Base-by-base conservation (phyloP, 495 filamentous ascomycete species). In the Talaromyces ruber region DNA sequence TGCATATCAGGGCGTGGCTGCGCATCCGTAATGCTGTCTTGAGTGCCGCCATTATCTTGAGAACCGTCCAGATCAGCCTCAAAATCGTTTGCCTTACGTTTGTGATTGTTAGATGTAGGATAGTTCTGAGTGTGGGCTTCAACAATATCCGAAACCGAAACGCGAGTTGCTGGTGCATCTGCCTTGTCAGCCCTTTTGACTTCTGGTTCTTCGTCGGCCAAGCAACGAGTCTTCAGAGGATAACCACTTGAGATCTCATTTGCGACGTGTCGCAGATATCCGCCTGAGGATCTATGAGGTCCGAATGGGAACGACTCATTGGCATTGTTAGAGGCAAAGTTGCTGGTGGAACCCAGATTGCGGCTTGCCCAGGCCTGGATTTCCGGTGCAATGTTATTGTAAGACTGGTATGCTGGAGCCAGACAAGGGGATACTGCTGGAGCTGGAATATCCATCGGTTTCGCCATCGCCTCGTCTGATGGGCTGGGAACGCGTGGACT, bases 11-110 rank as follows among this genome's bases (percentile, higher is more conserved):
- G 60, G 7, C 69, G 63, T 14, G 69, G 70, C 50, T 71, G 70
- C 4, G 71, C 63, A 63, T 73, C 68, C 29, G 70, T 67, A 29
- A 70, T 64, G 39, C n/a, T 60, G 25, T 63, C 61, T 21, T 63
- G 39, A 47, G 39, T 54, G 28, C 37, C 24, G 26, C 43, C 18
- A 8, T 18, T 34, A 21, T 62, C 47, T 16, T 56, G 30, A 26
- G 47, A 14, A 57, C 14, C 24, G 14, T 39, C 26, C 45, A 57
- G 5, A 58, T 55, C 18, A 6, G 26, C 58, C 24, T 59, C 45
- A 45, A 58, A 52, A 52, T 71, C 67, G n/a, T 79, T 69, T 32
- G 66, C 64, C 58, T 74, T 75, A 28, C 77, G 66, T 64, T 80
- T 80, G 39, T 64, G 18, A n/a, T 62, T 30, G 50, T 3, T 56